Base-by-base conservation (phyloP, 2,329 filamentous ascomycete species). In the Trichoderma endophyticum region DNA sequence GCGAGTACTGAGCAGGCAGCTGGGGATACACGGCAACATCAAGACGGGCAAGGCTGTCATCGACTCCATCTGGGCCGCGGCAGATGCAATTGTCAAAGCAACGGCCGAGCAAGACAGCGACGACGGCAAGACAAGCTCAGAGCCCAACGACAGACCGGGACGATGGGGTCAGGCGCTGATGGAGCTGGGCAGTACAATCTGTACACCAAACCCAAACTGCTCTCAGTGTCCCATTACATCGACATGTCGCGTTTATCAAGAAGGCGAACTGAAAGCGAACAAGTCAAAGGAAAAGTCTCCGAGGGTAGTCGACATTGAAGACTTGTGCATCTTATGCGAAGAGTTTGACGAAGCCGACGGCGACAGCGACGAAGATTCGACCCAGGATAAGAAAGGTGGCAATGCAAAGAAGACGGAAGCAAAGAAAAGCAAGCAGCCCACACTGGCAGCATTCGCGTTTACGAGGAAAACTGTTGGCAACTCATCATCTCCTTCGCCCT, bases 141-240 rank as follows among this genome's bases (percentile, higher is more conserved):
- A 79, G 26, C 73, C 77, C 15, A 89, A 85, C 69, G 84, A 87
- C 67, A 78, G 86, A 26, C 88, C 89, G 0, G 89, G 89, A 0
- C 79, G 85, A 73, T 91, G 89, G 89, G 89, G 89, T 0, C 89
- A 91, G 76, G 89, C 87, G 0, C 79, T 91, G 30, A 91, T 91
- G 89, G 89, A 91, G 76, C 82, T 91, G 4, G 89, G 89, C 3
- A 90, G 88, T 73, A 91, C 89, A 0, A 77, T 91, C 2, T 91
- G 89, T 75, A 85, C 84, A 7, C 89, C 89, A 0, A 87, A 86
- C 74, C 89, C 89, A 1, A 85, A 86, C 65, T 91, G 89, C 74
- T 78, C 78, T 3, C 75, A 76, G 1, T 89, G 87, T 70, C 87
- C 87, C 1, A 81, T 89, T 61, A 85, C 80, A 0, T 77, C 79